These are phyloP conservation scores for Bipolaris zeicola DNA, from an alignment of 2,329 filamentous ascomycete species.

Conservation along the genomic window DNA sequence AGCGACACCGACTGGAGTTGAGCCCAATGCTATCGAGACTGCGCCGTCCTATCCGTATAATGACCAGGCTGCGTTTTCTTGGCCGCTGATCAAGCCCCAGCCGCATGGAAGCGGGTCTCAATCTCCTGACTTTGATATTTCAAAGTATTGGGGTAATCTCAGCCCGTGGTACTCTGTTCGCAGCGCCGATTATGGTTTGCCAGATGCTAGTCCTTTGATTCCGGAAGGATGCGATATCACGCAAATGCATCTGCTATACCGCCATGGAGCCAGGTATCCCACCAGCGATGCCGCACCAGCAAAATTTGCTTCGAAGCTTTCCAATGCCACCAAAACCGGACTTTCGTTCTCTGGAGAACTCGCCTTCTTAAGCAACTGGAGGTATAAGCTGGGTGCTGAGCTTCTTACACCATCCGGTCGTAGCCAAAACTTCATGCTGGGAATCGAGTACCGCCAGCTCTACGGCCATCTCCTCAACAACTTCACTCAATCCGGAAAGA, in stretches of 20 bases:
- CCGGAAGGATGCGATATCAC: constrained; percentile 37
- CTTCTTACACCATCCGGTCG: constrained; percentile 40
- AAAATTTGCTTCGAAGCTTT: constrained; percentile 34
- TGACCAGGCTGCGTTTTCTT: constrained; percentile 25
- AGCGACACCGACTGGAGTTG: constrained; percentile 35
- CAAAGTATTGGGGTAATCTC: constrained; percentile 41
- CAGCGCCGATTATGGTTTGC: constrained; percentile 37
- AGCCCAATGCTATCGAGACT: constrained; percentile 37
- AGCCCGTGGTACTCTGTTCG: constrained; percentile 39
- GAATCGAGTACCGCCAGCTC: constrained; percentile 50
- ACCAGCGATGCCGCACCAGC: constrained; percentile 33
- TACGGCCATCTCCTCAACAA: constrained; percentile 53
- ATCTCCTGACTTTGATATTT: constrained; percentile 32
- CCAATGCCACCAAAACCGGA: constrained; percentile 34
- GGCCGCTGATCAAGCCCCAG: constrained; percentile 31
- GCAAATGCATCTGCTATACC: constrained; percentile 38
- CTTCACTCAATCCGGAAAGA: constrained; percentile 45
- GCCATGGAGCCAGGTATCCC: constrained; percentile 40
- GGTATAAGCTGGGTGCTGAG: constrained; percentile 39
- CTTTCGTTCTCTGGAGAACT: constrained; percentile 35
- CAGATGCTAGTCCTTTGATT: constrained; percentile 31
- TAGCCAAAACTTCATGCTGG: constrained; percentile 50
- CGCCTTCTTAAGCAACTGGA: constrained; percentile 34
- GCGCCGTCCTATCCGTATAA: constrained; percentile 39
- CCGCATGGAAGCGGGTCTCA: constrained; percentile 26